A percentile compares a stretch with the other conserved stretches of the same genome.
phyloP scores from a whole-genome alignment of 257 asterid species.

The Petunia secreta region DNA sequence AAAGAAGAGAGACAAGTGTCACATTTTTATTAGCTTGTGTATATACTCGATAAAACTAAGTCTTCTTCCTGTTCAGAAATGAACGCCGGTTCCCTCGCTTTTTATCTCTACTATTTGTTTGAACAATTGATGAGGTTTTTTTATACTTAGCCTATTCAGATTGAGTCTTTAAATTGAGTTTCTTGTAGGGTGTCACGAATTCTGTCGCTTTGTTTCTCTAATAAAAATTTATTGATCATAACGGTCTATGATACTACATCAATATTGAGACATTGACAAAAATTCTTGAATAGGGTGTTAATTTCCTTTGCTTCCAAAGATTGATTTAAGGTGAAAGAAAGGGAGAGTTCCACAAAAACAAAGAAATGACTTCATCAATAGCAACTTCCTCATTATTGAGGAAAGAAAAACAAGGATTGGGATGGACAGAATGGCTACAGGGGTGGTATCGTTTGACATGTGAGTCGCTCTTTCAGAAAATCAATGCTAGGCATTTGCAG shows the following conservation, averaged over 20 bases:
- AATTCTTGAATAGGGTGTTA: not conserved
- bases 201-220: not conserved
- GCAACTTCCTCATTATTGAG: not conserved
- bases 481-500: slow-evolving; percentile 72
- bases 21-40: not conserved
- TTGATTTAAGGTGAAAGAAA: not conserved
- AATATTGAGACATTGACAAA: not conserved
- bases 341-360: no score
- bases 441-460: slow-evolving; percentile 63
- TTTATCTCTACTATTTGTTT: not conserved
- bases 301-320: no score
- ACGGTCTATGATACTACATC: not conserved
- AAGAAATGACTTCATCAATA: not conserved
- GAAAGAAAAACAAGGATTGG: slow-evolving; percentile 59
- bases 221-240: not conserved
- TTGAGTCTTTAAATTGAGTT: not conserved
- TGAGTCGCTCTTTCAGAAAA: slow-evolving; percentile 90
- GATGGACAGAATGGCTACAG: slow-evolving; percentile 85
- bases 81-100: not conserved
- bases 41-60: no score
- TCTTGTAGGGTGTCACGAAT: not conserved
- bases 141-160: not conserved
- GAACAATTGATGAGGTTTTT: not conserved
- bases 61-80: not conserved
- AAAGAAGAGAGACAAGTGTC: not conserved